Conservation (phyloP, 2,329 filamentous ascomycete species). For the Aureobasidium mangrovei region DNA sequence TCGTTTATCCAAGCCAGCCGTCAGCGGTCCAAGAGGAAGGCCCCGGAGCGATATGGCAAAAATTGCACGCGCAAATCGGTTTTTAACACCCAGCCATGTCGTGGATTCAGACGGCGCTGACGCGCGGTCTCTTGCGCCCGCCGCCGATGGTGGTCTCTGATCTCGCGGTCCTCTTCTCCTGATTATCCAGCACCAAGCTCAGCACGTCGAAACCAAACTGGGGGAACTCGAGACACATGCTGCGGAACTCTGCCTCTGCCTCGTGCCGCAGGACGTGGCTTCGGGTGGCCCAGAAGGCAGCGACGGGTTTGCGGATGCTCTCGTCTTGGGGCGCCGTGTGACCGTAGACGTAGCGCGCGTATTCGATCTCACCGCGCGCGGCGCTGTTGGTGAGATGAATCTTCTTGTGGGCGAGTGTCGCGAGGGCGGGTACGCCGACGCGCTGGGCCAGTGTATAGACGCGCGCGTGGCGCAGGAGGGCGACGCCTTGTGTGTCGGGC, state of each 20-base stretch:
- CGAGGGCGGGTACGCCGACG: constrained; percentile 57
- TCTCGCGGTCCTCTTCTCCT: constrained; percentile 37
- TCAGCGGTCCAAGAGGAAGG: too few relatives aligned
- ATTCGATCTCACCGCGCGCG: constrained; percentile 81
- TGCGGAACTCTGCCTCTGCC: constrained; percentile 75
- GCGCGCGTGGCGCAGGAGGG: constrained; percentile 79
- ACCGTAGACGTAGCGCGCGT: constrained; percentile 83
- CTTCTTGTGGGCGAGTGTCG: constrained; percentile 72
- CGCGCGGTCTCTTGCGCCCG: constrained; percentile 31
- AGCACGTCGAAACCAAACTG: constrained; percentile 92
- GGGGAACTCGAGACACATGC: constrained; percentile 78
- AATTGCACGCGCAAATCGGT: too few relatives aligned
- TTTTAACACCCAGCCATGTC: background rate
- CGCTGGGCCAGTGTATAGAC: constrained; percentile 84
- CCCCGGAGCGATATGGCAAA: too few relatives aligned
- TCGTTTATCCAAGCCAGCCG: too few relatives aligned
- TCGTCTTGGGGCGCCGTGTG: constrained; percentile 61
- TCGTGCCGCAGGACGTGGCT: constrained; percentile 75
- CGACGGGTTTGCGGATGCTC: constrained; percentile 70
- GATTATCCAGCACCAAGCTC: constrained; percentile 48
- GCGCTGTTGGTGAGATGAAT: constrained; percentile 87
- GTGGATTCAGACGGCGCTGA: constrained; percentile 16
- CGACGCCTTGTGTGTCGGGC: constrained; percentile 68
- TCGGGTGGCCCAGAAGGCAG: constrained; percentile 81
- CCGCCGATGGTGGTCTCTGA: constrained; percentile 28